phyloP scores from a whole-genome alignment of 768 basidiomycete genomes.

The Kockovaella imperatae region DNA sequence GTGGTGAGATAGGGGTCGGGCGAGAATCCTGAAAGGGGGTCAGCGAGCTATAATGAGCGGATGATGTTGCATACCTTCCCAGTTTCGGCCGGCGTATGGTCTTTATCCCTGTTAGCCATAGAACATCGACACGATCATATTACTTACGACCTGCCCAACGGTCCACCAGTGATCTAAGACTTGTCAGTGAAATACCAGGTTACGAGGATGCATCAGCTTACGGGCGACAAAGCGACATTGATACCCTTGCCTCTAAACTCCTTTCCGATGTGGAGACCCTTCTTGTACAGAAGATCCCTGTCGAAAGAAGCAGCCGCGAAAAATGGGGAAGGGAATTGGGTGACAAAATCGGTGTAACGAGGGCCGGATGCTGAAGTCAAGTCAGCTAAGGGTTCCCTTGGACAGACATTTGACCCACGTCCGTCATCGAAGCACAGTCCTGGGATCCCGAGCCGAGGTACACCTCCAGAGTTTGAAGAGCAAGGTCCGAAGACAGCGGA shows the following conservation, averaged over 20 bases:
- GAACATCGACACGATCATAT: neutral
- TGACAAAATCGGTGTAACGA: conserved; percentile 38
- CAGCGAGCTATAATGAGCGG: conserved; percentile 9
- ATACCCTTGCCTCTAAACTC: conserved; percentile 81
- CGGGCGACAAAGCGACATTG: conserved; percentile 57
- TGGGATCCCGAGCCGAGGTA: conserved; percentile 32
- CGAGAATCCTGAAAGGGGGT: conserved; percentile 25
- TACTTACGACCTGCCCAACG: conserved; percentile 36
- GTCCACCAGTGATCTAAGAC: conserved; percentile 37
- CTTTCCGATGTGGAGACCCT: conserved; percentile 68
- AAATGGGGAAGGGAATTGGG: conserved; percentile 41
- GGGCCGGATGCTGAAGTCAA: conserved; percentile 29
- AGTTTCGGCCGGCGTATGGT: conserved; percentile 38
- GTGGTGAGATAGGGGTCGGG: conserved; percentile 38
- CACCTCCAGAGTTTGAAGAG: conserved; percentile 36
- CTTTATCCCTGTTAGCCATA: conserved; percentile 11
- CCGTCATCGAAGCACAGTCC: conserved; percentile 39
- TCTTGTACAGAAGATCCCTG: conserved; percentile 63
- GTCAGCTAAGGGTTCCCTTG: neutral
- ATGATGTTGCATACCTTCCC: conserved; percentile 29
- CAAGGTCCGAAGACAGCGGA: conserved; percentile 34
- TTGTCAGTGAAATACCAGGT: neutral
- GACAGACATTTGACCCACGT: conserved; percentile 15
- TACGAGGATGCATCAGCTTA: conserved; percentile 5
- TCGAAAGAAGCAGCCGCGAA: conserved; percentile 51